These are phyloP conservation scores for Camelina hispida DNA, from an alignment of 345 rosid genomes.

Conservation along the genomic window DNA sequence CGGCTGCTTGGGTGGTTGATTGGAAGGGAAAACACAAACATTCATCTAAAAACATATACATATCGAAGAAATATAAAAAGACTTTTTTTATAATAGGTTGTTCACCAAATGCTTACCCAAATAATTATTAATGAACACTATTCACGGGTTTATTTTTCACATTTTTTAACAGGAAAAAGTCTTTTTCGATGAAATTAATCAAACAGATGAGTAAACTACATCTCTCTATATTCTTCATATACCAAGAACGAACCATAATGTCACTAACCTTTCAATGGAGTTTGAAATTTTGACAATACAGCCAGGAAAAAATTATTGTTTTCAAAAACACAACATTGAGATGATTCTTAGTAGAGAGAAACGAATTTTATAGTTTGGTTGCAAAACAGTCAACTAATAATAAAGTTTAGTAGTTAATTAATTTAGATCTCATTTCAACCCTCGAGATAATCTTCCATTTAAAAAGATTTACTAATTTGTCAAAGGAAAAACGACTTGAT, in stretches of 20 bases:
- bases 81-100: constrained; percentile 28
- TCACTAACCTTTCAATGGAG: constrained; percentile 33
- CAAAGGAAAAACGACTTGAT: background rate
- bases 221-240: constrained; percentile 16
- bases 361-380: background rate
- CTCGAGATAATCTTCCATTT: constrained; percentile 1
- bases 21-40: constrained; percentile 20
- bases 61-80: background rate
- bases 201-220: constrained; percentile 23
- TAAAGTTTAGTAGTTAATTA: background rate
- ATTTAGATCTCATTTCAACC: background rate
- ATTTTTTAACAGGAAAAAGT: constrained; percentile 1
- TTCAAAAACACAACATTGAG: constrained; percentile 1
- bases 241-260: constrained; percentile 28
- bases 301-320: background rate
- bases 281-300: background rate
- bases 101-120: constrained; percentile 37
- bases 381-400: background rate
- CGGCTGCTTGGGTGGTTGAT: constrained; percentile 22
- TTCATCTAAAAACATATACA: constrained; percentile 2
- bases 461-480: background rate
- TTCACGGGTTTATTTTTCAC: background rate
- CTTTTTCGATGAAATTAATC: constrained; percentile 19
- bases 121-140: constrained; percentile 2
- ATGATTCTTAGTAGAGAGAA: background rate